These are phyloP conservation scores for Pulveroboletus sp. DNA, from an alignment of 768 basidiomycete genomes.

Conservation along the genomic window DNA sequence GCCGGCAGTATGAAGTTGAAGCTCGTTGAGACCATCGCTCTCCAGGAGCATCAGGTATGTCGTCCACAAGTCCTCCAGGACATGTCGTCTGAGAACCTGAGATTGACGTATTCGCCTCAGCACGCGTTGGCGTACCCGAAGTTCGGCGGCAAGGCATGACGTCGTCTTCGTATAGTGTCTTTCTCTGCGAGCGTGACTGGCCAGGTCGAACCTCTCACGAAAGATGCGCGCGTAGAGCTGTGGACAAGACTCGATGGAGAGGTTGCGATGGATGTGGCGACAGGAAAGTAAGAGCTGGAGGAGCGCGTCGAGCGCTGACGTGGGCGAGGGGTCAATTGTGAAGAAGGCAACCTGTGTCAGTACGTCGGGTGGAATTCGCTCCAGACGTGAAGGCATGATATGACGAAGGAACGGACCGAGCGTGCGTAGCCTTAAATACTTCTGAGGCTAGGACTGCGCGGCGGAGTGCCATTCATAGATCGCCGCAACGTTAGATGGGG, in stretches of 20 bases:
- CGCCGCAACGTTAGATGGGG: constrained; percentile 31
- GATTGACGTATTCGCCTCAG: constrained; percentile 44
- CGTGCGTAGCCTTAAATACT: constrained; percentile 23
- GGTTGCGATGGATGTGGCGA: constrained; percentile 40
- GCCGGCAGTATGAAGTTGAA: constrained; percentile 39
- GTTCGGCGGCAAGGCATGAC: constrained; percentile 44
- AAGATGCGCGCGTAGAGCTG: constrained; percentile 58
- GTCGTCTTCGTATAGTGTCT: constrained; percentile 34
- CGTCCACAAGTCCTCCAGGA: constrained; percentile 51
- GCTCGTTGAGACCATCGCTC: constrained; percentile 45
- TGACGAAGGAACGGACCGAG: constrained; percentile 14
- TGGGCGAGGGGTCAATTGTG: constrained; percentile 36
- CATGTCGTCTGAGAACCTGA: constrained; percentile 23
- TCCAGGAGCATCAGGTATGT: constrained; percentile 61
- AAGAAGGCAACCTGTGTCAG: constrained; percentile 53
- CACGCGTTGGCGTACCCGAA: constrained; percentile 44
- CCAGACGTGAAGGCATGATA: constrained; percentile 45
- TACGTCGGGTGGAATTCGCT: constrained; percentile 51
- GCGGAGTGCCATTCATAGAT: constrained; percentile 34
- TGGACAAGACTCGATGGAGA: constrained; percentile 42
- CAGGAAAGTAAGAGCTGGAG: constrained; percentile 44
- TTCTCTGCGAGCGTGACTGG: constrained; percentile 21
- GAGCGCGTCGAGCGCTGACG: constrained; percentile 40
- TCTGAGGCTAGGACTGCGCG: constrained; percentile 16
- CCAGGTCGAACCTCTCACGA: constrained; percentile 44